Evolutionary conservation across 805 yeast genomes (phyloP).

Genomic region (Candida orba): DNA sequence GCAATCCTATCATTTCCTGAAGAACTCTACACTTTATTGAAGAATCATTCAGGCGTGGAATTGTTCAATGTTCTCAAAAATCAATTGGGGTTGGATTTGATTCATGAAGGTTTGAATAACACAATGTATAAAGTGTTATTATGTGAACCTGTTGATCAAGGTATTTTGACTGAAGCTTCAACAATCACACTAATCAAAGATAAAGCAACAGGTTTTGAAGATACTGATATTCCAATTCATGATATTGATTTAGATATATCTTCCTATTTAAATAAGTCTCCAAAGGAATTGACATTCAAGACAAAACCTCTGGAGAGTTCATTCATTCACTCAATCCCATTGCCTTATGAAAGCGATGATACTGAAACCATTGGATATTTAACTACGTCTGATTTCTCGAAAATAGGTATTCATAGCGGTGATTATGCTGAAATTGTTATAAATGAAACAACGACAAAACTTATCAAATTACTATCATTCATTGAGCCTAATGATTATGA

Average conservation of each 20-base stretch:
- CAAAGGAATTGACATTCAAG: slow-evolving; percentile 1
- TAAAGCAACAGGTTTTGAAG: neutral
- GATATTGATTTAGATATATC: slow-evolving; percentile 13
- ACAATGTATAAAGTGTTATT: slow-evolving; percentile 40
- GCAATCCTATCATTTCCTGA: slow-evolving; percentile 19
- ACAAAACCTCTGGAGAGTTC: slow-evolving; percentile 2
- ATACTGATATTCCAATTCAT: neutral
- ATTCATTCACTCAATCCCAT: slow-evolving; percentile 9
- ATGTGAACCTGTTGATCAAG: slow-evolving; percentile 74
- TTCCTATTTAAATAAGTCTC: slow-evolving; percentile 6
- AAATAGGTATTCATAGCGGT: slow-evolving; percentile 61
- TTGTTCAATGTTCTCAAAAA: slow-evolving; percentile 8
- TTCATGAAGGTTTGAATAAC: slow-evolving; percentile 16
- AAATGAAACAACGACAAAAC: slow-evolving; percentile 1
- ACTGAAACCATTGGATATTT: slow-evolving; percentile 39
- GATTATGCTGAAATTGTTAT: slow-evolving; percentile 41
- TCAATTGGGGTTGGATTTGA: slow-evolving; percentile 7
- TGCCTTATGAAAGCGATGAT: slow-evolving; percentile 31
- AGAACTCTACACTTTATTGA: slow-evolving; percentile 14
- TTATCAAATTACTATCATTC: slow-evolving; percentile 42
- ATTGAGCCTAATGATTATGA: slow-evolving; percentile 52
- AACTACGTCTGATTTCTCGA: slow-evolving; percentile 41
- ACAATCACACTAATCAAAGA: slow-evolving; percentile 45
- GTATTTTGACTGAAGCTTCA: slow-evolving; percentile 40
- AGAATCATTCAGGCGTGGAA: slow-evolving; percentile 12